Conservation (phyloP, 2,329 filamentous ascomycete species). For the Samsoniella hepiali region DNA sequence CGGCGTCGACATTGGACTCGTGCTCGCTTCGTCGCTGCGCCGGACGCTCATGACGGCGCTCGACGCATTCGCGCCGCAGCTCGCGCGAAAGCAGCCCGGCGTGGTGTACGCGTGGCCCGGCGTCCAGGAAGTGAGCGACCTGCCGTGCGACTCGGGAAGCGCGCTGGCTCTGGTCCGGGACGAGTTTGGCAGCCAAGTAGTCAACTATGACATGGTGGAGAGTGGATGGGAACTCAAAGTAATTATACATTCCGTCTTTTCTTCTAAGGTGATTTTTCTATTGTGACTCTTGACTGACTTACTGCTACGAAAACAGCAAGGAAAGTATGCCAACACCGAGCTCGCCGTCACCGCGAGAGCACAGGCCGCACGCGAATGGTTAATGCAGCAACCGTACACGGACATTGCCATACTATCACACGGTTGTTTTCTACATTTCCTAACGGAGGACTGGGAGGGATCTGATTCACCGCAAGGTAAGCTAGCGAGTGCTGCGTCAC, state of each 20-base stretch:
- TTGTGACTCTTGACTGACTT: neutral
- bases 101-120: constrained; percentile 63
- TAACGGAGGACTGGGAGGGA: constrained; percentile 71
- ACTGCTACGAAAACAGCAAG: constrained; percentile 20
- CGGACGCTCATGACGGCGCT: constrained; percentile 72
- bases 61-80: constrained; percentile 58
- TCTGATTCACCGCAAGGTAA: constrained; percentile 36
- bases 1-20: constrained; percentile 52
- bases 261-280: too few species aligned
- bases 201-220: constrained; percentile 58
- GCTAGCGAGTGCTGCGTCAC: constrained; percentile 4
- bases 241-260: constrained; percentile 25
- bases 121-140: constrained; percentile 67
- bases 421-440: constrained; percentile 72
- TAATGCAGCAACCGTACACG: constrained; percentile 47
- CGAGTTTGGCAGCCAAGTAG: constrained; percentile 51
- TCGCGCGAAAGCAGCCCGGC: constrained; percentile 25
- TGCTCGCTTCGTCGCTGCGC: constrained; percentile 70
- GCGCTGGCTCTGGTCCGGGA: constrained; percentile 47
- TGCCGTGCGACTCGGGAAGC: constrained; percentile 69
- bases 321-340: constrained; percentile 37
- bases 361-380: constrained; percentile 50
- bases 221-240: constrained; percentile 68
- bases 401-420: constrained; percentile 72
- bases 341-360: constrained; percentile 55